Conservation (phyloP, 2,329 filamentous ascomycete species). For the Beauveria sp. region DNA sequence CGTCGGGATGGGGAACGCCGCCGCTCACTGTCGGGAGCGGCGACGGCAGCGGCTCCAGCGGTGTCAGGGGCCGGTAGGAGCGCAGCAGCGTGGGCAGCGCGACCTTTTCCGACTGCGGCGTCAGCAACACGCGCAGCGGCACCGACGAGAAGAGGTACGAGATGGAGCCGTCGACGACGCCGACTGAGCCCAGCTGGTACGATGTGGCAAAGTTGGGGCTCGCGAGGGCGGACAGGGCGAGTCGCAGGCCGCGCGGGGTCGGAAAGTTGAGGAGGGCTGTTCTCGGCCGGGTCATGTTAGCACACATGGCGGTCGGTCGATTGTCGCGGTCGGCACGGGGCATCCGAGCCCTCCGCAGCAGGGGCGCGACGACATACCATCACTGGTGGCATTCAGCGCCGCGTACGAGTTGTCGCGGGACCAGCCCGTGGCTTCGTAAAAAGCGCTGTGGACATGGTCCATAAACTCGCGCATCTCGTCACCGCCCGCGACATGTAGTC, state of each 20-base stretch:
- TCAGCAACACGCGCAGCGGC: conserved; percentile 58
- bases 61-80: conserved; percentile 73
- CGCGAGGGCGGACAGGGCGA: conserved; percentile 85
- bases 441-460: conserved; percentile 90
- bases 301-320: not conserved
- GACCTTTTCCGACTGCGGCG: conserved; percentile 63
- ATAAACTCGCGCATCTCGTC: conserved; percentile 84
- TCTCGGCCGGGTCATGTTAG: not conserved
- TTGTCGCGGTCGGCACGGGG: too few relatives aligned
- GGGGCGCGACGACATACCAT: conserved; percentile 45
- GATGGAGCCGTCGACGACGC: conserved; percentile 90
- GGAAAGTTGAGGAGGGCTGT: conserved; percentile 79
- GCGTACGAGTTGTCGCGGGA: conserved; percentile 88
- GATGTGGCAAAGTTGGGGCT: conserved; percentile 91
- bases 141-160: conserved; percentile 93
- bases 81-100: conserved; percentile 70
- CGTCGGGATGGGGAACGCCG: not conserved
- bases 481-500: not conserved
- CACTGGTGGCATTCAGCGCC: conserved; percentile 72
- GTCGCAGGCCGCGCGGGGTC: conserved; percentile 73
- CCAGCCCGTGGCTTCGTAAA: conserved; percentile 81
- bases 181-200: conserved; percentile 82
- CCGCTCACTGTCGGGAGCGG: not conserved
- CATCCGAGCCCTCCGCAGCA: too few relatives aligned
- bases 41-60: conserved; percentile 35